Evolutionary conservation across 148 eudicot genomes (phyloP).

Genomic region (Camellia lanceoleosa): DNA sequence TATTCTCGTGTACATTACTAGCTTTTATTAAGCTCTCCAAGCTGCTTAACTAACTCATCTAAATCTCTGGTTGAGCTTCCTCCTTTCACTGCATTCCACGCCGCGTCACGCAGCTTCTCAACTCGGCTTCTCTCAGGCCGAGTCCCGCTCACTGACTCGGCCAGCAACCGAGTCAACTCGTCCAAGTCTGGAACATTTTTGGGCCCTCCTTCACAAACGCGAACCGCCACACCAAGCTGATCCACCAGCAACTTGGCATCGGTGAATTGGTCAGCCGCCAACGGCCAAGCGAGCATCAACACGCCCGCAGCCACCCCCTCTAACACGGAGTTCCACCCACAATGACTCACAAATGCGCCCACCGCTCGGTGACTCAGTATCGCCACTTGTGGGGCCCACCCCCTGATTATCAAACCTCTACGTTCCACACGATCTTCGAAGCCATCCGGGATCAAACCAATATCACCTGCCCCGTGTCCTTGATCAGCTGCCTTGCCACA

Average conservation of each 20-base stretch:
- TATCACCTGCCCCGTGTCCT: constrained; percentile 13
- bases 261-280: constrained; percentile 60
- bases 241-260: constrained; percentile 57
- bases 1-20: too few species aligned
- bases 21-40: neutral
- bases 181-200: constrained; percentile 45
- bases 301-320: constrained; percentile 61
- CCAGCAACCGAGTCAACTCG: constrained; percentile 37
- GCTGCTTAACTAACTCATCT: constrained; percentile 11
- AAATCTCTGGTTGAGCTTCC: constrained; percentile 17
- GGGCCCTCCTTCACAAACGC: constrained; percentile 32
- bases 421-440: constrained; percentile 38
- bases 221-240: constrained; percentile 38
- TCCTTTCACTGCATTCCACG: neutral
- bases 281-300: constrained; percentile 63
- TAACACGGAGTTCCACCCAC: constrained; percentile 83
- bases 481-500: constrained; percentile 26
- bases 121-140: neutral
- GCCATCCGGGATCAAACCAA: constrained; percentile 24
- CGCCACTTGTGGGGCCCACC: constrained; percentile 67
- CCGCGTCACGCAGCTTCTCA: neutral
- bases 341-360: constrained; percentile 69
- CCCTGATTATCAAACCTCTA: constrained; percentile 37
- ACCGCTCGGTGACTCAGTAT: constrained; percentile 61
- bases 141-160: constrained; percentile 34